These are phyloP conservation scores for Scutellaria barbata DNA, from an alignment of 257 asterid genomes.

Conservation along the genomic window DNA sequence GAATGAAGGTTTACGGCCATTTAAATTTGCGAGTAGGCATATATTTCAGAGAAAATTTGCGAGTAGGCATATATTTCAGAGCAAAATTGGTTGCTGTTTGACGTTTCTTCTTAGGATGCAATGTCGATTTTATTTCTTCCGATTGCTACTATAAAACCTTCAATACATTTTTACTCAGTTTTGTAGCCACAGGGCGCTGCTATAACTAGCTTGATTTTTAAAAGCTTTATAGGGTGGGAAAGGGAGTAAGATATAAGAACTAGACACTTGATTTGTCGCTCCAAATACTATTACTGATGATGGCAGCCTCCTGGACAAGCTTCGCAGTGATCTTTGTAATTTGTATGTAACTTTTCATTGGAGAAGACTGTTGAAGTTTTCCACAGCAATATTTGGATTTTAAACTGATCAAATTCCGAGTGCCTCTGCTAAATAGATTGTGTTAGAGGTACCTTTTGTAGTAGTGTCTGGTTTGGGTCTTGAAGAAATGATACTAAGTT, in stretches of 20 bases:
- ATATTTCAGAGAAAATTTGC: constrained; percentile 6
- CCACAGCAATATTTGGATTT: constrained; percentile 2
- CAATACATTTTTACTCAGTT: neutral
- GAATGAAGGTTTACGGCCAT: constrained; percentile 10
- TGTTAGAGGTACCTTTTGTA: constrained; percentile 7
- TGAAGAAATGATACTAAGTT: neutral
- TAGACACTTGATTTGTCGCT: neutral
- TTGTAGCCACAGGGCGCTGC: constrained; percentile 6
- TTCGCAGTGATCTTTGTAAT: neutral
- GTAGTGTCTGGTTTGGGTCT: constrained; percentile 15
- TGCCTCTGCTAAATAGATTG: constrained; percentile 17
- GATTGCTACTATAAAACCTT: constrained; percentile 1
- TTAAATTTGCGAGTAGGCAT: constrained; percentile 14
- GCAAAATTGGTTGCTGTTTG: constrained; percentile 9
- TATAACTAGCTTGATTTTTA: neutral
- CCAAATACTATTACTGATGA: neutral
- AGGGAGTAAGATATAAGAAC: constrained; percentile 2
- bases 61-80: constrained; percentile 7
- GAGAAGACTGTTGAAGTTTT: constrained; percentile 27
- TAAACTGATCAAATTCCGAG: neutral
- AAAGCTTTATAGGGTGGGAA: constrained; percentile 8
- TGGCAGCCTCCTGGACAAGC: constrained; percentile 17
- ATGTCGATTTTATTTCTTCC: constrained; percentile 1
- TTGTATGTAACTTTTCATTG: neutral
- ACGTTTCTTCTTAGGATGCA: neutral